A percentile compares a stretch with the other conserved stretches of the same genome.
These are phyloP conservation scores for Diaporthe humulicola DNA, from an alignment of 2,329 filamentous ascomycete genomes.

Conservation along the genomic window DNA sequence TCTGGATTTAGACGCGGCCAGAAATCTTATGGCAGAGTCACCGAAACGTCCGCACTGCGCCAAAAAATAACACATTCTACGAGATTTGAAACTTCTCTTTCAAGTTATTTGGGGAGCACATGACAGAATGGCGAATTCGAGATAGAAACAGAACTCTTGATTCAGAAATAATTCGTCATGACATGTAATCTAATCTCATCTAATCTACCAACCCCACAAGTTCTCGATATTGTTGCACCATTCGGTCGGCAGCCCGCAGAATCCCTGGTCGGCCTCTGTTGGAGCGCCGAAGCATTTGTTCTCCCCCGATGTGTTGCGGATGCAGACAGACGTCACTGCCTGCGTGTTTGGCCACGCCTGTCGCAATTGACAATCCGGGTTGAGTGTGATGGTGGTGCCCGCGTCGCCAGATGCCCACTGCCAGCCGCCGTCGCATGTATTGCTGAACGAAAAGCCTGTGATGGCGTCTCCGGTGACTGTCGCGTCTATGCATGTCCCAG, in stretches of 20 bases:
- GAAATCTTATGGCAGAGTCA: neutral
- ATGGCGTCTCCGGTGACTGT: neutral
- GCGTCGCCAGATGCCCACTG: neutral
- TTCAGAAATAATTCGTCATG: neutral
- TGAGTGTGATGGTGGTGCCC: neutral
- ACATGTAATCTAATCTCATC: neutral
- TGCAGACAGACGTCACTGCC: neutral
- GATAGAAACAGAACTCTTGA: neutral
- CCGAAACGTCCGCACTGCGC: neutral
- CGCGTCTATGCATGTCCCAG: neutral
- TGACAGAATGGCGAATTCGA: neutral
- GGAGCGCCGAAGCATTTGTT: slow-evolving; percentile 1
- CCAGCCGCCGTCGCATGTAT: neutral
- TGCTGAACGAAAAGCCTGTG: neutral
- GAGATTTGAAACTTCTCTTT: neutral
- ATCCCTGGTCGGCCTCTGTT: neutral
- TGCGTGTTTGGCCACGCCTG: neutral
- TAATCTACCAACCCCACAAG: neutral
- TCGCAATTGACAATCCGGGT: neutral
- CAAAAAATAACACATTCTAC: neutral
- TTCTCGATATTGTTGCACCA: neutral
- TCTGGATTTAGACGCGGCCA: neutral
- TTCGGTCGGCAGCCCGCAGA: neutral
- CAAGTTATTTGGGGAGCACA: neutral
- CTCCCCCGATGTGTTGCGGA: slow-evolving; percentile 4